Conservation (phyloP, 176 grass and related monocot genomes). For the Phyllostachys edulis region DNA sequence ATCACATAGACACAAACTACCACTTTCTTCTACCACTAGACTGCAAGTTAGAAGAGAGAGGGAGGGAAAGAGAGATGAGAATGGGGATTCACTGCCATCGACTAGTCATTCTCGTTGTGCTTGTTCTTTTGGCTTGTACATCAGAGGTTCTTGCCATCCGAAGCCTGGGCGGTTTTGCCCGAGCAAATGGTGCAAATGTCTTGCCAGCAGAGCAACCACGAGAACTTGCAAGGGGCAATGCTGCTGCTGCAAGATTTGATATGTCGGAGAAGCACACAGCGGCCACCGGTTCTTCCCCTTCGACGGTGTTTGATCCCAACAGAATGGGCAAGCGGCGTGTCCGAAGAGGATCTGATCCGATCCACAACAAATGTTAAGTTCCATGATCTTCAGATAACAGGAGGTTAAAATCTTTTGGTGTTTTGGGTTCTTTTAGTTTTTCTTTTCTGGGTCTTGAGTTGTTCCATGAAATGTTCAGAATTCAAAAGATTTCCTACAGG, state of each 20-base stretch:
- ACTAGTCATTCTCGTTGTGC: background rate
- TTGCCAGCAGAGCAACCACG: background rate
- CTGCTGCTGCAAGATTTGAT: background rate
- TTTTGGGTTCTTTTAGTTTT: background rate
- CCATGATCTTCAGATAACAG: background rate
- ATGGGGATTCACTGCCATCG: conserved; percentile 21
- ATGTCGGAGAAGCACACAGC: background rate
- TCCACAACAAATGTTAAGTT: conserved; percentile 44
- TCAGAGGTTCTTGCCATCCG: conserved; percentile 1
- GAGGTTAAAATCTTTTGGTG: background rate
- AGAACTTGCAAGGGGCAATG: background rate
- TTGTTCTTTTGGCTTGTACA: conserved; percentile 35
- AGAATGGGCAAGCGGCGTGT: conserved; percentile 42
- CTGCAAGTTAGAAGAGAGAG: background rate
- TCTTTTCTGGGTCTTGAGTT: background rate
- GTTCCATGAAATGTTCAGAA: background rate
- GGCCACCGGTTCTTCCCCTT: background rate
- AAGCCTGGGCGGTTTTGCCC: background rate
- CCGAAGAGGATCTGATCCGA: conserved; percentile 43
- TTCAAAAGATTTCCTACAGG: background rate
- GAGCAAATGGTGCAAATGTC: background rate
- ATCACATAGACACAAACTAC: background rate
- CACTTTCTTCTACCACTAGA: background rate
- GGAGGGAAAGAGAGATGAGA: background rate
- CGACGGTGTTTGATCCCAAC: conserved; percentile 18